Conservation (phyloP, 306 rosid species). For the Begonia loranthoides region DNA sequence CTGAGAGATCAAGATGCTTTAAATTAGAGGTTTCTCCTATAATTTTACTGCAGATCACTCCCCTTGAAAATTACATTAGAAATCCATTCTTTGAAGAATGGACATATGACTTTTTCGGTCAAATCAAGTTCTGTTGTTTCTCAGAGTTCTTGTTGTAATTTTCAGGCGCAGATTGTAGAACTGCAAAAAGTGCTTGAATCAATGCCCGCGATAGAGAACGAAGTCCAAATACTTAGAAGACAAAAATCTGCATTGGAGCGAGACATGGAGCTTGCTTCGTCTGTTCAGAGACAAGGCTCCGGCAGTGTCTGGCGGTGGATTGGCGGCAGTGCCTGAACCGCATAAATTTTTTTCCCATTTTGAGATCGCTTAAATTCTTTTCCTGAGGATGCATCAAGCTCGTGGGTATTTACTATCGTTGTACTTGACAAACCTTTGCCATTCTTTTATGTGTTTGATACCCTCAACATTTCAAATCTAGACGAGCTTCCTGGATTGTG, state of each 20-base stretch:
- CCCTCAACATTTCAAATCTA: no score
- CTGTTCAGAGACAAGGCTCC: conserved; percentile 64
- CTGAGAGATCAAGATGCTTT: conserved; percentile 96
- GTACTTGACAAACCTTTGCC: no score
- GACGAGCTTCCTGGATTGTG: no score
- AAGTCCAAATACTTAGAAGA: conserved; percentile 66
- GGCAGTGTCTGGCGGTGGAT: conserved; percentile 93
- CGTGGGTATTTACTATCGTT: no score
- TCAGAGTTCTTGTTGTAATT: conserved; percentile 6
- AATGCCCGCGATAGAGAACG: conserved; percentile 62
- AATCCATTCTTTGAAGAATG: neutral
- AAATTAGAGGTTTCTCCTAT: conserved; percentile 64
- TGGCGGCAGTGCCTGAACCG: conserved; percentile 16
- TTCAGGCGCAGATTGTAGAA: conserved; percentile 83
- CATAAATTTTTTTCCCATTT: neutral
- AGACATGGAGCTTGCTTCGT: conserved; percentile 49
- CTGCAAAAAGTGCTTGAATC: conserved; percentile 63
- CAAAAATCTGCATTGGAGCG: conserved; percentile 65
- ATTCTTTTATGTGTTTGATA: no score
- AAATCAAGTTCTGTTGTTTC: no score
- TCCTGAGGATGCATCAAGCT: no score
- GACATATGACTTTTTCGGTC: neutral
- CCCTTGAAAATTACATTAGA: no score
- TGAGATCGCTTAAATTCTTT: neutral
- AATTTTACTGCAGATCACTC: neutral